Evolutionary conservation across 106 monocot species (phyloP).

Genomic region (Amphibolis antarctica): DNA sequence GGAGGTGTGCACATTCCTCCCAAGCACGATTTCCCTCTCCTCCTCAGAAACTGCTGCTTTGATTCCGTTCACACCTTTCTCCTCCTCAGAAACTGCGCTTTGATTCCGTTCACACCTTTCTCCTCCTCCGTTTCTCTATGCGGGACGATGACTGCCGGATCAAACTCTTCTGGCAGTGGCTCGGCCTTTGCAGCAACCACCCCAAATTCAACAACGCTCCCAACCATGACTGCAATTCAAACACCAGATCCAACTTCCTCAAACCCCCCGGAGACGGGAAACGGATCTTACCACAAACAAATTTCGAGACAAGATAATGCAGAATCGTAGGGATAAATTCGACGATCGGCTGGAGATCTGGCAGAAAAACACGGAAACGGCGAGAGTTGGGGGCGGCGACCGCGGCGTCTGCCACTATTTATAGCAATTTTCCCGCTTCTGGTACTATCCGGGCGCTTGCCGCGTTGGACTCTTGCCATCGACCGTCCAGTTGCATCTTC

Average conservation of each 20-base stretch:
- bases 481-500: too few species aligned
- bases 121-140: background rate
- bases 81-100: background rate
- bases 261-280: background rate
- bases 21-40: constrained; percentile 20
- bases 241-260: background rate
- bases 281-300: too few species aligned
- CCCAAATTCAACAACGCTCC: constrained; percentile 9
- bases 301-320: too few species aligned
- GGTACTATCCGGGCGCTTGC: too few species aligned
- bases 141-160: background rate
- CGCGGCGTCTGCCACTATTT: too few species aligned
- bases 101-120: background rate
- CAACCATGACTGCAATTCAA: constrained; percentile 8
- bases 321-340: too few species aligned
- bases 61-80: background rate
- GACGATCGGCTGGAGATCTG: too few species aligned
- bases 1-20: constrained; percentile 24
- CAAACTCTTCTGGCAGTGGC: constrained; percentile 21
- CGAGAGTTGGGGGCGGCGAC: too few species aligned
- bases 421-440: too few species aligned
- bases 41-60: background rate
- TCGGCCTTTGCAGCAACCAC: constrained; percentile 6
- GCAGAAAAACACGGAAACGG: too few species aligned
- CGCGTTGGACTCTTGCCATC: too few species aligned